Evolutionary conservation across 2,329 filamentous ascomycete genomes (phyloP).

Genomic region (Trichoderma asperellum): DNA sequence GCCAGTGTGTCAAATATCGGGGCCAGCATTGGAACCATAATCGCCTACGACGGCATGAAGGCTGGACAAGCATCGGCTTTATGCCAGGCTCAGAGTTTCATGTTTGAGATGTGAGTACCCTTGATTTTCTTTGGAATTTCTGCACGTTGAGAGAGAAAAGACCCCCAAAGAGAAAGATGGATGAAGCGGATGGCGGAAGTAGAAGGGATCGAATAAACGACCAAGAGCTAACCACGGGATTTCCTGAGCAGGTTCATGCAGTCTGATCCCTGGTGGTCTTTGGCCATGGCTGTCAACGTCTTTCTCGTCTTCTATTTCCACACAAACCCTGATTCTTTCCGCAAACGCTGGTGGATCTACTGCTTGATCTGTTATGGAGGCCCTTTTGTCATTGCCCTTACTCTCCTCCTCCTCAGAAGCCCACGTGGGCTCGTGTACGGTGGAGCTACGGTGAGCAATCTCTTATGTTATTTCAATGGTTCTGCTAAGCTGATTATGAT

Average conservation of each 20-base stretch:
- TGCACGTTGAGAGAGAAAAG: not conserved
- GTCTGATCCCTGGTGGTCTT: constrained; percentile 75
- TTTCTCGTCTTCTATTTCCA: constrained; percentile 69
- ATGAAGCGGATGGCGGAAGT: not conserved
- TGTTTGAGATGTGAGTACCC: constrained; percentile 67
- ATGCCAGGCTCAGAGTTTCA: constrained; percentile 64
- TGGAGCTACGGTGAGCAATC: constrained; percentile 55
- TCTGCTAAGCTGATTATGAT: not conserved
- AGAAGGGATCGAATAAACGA: not conserved
- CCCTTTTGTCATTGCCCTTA: constrained; percentile 68
- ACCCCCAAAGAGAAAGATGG: not conserved
- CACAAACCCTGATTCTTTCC: constrained; percentile 68
- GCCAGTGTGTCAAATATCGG: constrained; percentile 63
- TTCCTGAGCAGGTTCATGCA: constrained; percentile 68
- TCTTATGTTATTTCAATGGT: not conserved
- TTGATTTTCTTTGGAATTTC: not conserved
- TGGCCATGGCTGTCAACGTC: constrained; percentile 83
- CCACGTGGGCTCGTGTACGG: constrained; percentile 54
- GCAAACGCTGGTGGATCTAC: constrained; percentile 73
- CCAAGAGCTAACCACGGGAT: not conserved
- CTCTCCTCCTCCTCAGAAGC: constrained; percentile 62
- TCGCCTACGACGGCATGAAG: constrained; percentile 67
- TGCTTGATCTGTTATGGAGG: constrained; percentile 71
- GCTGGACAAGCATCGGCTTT: constrained; percentile 58
- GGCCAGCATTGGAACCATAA: constrained; percentile 68